Conservation (phyloP, 495 filamentous ascomycete genomes). For the Aspergillus wentii region DNA sequence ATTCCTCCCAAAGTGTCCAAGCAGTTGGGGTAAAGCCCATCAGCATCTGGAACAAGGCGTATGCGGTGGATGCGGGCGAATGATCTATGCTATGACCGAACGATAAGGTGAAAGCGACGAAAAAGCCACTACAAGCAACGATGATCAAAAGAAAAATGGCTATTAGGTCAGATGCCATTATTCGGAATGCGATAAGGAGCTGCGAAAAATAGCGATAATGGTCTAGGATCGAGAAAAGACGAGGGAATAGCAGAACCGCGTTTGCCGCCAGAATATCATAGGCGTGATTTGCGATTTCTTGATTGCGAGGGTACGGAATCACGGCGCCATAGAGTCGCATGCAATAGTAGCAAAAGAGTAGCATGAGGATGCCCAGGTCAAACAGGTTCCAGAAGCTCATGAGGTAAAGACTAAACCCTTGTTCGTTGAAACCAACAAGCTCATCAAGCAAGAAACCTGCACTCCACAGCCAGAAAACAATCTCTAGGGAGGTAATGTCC, state of each 20-base stretch:
- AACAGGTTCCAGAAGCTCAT: conserved; percentile 98
- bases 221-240: conserved; percentile 86
- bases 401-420: conserved; percentile 89
- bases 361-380: conserved; percentile 80
- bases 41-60: conserved; percentile 84
- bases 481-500: conserved; percentile 72
- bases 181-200: conserved; percentile 83
- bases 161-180: conserved; percentile 85
- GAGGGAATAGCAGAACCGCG: conserved; percentile 82
- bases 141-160: conserved; percentile 79
- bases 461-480: conserved; percentile 95
- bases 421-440: conserved; percentile 85
- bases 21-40: conserved; percentile 83
- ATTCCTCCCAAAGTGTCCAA: conserved; percentile 69
- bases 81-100: conserved; percentile 55
- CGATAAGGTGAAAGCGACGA: conserved; percentile 84
- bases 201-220: conserved; percentile 95
- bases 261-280: conserved; percentile 89
- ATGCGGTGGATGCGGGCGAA: conserved; percentile 65
- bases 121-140: conserved; percentile 87
- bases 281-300: conserved; percentile 67
- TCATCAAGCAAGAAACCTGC: conserved; percentile 97
- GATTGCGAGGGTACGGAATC: conserved; percentile 58
- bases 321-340: conserved; percentile 83
- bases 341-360: conserved; percentile 82